These are phyloP conservation scores for Orbilia oligospora DNA, from an alignment of 2,329 filamentous ascomycete species.

Conservation along the genomic window DNA sequence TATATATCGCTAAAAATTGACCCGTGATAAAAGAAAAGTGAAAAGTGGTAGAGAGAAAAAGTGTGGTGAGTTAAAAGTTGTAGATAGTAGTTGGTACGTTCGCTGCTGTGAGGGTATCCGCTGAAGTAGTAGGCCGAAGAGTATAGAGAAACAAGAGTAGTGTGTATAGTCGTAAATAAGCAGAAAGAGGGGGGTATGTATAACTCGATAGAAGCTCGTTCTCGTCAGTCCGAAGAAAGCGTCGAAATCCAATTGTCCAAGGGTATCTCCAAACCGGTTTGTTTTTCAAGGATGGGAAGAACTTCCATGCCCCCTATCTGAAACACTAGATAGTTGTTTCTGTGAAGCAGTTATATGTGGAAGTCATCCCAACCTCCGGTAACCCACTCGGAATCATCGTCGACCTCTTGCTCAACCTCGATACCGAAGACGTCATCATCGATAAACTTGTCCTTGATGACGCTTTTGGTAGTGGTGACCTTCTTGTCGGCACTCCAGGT, in stretches of 20 bases:
- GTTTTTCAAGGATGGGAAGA: constrained; percentile 65
- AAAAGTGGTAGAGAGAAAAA: constrained; percentile 28
- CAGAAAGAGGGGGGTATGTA: constrained; percentile 22
- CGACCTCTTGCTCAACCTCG: constrained; percentile 68
- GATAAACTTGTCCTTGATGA: constrained; percentile 69
- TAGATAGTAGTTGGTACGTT: constrained; percentile 42
- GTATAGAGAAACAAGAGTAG: constrained; percentile 51
- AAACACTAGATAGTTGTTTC: constrained; percentile 44
- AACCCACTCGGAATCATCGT: constrained; percentile 83
- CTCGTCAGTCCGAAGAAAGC: constrained; percentile 36
- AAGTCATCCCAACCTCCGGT: constrained; percentile 82
- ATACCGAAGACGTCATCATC: constrained; percentile 69
- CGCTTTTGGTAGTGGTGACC: constrained; percentile 8
- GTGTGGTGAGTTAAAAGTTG: constrained; percentile 45
- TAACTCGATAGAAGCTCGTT: constrained; percentile 37
- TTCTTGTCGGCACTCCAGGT: constrained; percentile 79
- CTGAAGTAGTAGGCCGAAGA: constrained; percentile 40
- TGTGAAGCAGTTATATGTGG: constrained; percentile 42
- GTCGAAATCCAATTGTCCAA: constrained; percentile 24
- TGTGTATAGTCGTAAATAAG: constrained; percentile 44
- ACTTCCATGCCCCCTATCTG: constrained; percentile 21
- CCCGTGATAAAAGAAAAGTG: constrained; percentile 39
- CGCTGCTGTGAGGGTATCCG: constrained; percentile 49
- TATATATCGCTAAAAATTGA: constrained; percentile 59
- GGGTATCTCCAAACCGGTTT: constrained; percentile 61